Base-by-base conservation (phyloP, 345 rosid genomes). In the Hirschfeldia incana region DNA sequence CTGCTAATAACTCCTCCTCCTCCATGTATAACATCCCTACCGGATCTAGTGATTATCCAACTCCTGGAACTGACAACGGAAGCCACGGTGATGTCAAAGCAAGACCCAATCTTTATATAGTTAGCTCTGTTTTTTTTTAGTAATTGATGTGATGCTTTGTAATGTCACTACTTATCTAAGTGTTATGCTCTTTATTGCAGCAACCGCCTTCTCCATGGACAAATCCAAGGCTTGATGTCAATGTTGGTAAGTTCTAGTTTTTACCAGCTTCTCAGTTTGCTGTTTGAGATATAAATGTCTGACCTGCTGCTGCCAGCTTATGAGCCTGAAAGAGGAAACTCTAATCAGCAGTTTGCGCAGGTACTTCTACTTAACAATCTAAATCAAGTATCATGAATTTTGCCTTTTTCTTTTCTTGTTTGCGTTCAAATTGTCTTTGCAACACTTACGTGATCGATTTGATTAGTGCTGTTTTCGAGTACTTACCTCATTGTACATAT, bases 21-120 rank as follows among this genome's bases (percentile, higher is more conserved):
- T n/a, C n/a, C n/a, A n/a, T 88, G 88, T 90, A 91, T 84, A 93
- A 95, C 80, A 89, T 93, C 63, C 93, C 98, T 70, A 90, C 98
- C 15, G 99, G 97, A 74, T 65, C 86, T 28, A 89, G 91, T 76
- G 99, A 90, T 59, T 90, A 92, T 80, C 86, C 96, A 13, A 91
- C 99, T 76, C 97, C 97, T 32, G 84, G 73, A 4, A 91, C 86
- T 78, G 95, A 89, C 69, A 74, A 85, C 60, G 88, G 90, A 13
- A 87, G 82, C 81, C 84, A 83, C 83, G 13, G 73, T 74, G 98
- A 93, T 58, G 59, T 46, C 36, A 93, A 90, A 83, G 97, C 91
- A 83, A 88, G 94, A 84, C 90, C 98, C 42, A 91, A 88, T 80
- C 85, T 91, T 3, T 91, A 85, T 84, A 88, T 88, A 94, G 99